phyloP scores from a whole-genome alignment of 2,329 filamentous ascomycete genomes.

The Zasmidium citrigriseum region DNA sequence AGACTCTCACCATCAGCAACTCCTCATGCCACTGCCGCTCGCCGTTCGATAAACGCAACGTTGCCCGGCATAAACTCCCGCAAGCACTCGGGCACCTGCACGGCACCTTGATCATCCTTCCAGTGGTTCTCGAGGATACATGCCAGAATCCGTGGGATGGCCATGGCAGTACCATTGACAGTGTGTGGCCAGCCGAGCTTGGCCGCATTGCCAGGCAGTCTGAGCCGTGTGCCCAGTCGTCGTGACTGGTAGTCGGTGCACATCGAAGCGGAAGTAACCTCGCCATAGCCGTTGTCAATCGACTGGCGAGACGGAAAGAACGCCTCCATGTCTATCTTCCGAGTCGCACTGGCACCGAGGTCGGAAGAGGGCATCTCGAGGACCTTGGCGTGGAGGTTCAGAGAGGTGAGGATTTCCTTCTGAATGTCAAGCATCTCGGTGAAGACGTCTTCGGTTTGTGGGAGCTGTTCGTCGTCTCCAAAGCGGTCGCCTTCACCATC shows the following conservation, averaged over 20 bases:
- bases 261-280: constrained; percentile 85
- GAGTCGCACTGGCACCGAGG: constrained; percentile 80
- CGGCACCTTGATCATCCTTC: constrained; percentile 67
- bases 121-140: constrained; percentile 90
- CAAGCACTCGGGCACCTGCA: constrained; percentile 77
- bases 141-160: constrained; percentile 84
- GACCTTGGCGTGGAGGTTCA: constrained; percentile 82
- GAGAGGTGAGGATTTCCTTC: constrained; percentile 73
- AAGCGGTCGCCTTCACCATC: constrained; percentile 28
- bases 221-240: constrained; percentile 74
- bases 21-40: not conserved
- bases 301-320: constrained; percentile 80
- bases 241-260: constrained; percentile 95
- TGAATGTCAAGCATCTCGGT: constrained; percentile 86
- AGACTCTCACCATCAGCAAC: not conserved
- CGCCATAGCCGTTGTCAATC: constrained; percentile 78
- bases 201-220: constrained; percentile 45
- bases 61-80: constrained; percentile 70
- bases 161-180: constrained; percentile 89
- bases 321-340: constrained; percentile 92
- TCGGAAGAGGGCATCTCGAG: constrained; percentile 90
- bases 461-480: constrained; percentile 25
- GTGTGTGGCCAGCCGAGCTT: constrained; percentile 79
- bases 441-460: constrained; percentile 63
- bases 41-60: constrained; percentile 6